phyloP scores from a whole-genome alignment of 495 filamentous ascomycete genomes.

The Penicillium bialowiezense region DNA sequence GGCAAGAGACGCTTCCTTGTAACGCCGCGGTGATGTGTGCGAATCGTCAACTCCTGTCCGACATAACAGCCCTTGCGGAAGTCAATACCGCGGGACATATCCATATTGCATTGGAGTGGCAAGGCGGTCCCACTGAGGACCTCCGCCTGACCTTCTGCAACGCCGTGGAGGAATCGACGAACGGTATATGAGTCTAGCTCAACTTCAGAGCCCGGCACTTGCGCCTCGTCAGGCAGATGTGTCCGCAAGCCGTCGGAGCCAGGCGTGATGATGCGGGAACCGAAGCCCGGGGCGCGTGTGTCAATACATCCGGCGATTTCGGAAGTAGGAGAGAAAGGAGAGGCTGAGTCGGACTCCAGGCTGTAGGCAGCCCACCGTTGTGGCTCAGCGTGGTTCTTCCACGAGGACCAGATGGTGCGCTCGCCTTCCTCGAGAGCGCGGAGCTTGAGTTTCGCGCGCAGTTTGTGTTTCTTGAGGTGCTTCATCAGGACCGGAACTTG shows the following conservation, averaged over 20 bases:
- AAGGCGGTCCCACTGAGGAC: conserved; percentile 65
- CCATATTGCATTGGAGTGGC: conserved; percentile 81
- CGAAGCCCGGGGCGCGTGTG: conserved; percentile 66
- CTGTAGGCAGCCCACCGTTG: conserved; percentile 45
- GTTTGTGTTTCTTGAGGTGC: conserved; percentile 78
- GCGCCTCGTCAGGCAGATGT: conserved; percentile 34
- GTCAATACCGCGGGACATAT: conserved; percentile 78
- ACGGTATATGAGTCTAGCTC: conserved; percentile 55
- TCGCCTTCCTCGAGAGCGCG: conserved; percentile 61
- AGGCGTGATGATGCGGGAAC: conserved; percentile 53
- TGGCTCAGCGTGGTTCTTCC: conserved; percentile 50
- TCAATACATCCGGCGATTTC: conserved; percentile 52
- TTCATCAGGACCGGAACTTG: conserved; percentile 58
- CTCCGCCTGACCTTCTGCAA: conserved; percentile 82
- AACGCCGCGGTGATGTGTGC: conserved; percentile 89
- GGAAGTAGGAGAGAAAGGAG: conserved; percentile 22
- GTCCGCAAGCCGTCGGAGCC: conserved; percentile 37
- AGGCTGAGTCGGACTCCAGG: conserved; percentile 33
- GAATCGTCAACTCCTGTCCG: conserved; percentile 92
- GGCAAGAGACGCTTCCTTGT: conserved; percentile 90
- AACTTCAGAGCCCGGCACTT: conserved; percentile 34
- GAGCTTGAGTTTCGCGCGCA: conserved; percentile 74
- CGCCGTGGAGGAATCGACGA: conserved; percentile 70
- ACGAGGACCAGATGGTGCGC: conserved; percentile 62
- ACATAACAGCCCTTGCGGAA: conserved; percentile 97